Conservation (phyloP, 2,329 filamentous ascomycete species). For the Blastomyces emzantsi region DNA sequence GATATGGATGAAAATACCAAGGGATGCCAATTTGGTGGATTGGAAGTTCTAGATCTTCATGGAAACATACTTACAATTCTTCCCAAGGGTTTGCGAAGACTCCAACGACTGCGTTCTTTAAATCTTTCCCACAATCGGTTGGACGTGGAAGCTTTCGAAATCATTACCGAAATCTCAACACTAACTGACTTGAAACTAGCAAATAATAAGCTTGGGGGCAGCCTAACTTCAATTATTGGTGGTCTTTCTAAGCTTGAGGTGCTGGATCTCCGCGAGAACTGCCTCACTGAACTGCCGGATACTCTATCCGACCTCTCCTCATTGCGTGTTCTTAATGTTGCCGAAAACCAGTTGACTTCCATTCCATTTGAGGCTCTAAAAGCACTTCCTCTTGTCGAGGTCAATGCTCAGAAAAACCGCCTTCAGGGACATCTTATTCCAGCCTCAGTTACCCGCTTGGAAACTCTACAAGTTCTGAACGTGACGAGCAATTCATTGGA, state of each 20-base stretch:
- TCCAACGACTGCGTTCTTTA: slow-evolving; percentile 66
- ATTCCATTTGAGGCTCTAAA: slow-evolving; percentile 63
- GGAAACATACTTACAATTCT: slow-evolving; percentile 67
- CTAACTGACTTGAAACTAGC: slow-evolving; percentile 74
- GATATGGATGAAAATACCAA: slow-evolving; percentile 57
- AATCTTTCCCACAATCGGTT: slow-evolving; percentile 83
- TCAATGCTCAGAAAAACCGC: slow-evolving; percentile 69
- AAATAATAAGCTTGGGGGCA: slow-evolving; percentile 64
- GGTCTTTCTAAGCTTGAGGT: slow-evolving; percentile 62
- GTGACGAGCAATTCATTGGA: slow-evolving; percentile 66
- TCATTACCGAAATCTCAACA: slow-evolving; percentile 62
- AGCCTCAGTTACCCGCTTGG: slow-evolving; percentile 48
- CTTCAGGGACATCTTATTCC: slow-evolving; percentile 64
- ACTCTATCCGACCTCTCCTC: slow-evolving; percentile 57
- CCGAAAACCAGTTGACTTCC: slow-evolving; percentile 64
- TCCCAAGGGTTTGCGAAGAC: slow-evolving; percentile 64
- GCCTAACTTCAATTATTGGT: slow-evolving; percentile 55
- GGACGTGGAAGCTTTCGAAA: slow-evolving; percentile 59
- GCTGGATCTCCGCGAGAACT: slow-evolving; percentile 74
- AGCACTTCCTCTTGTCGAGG: slow-evolving; percentile 60
- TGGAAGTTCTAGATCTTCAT: slow-evolving; percentile 77
- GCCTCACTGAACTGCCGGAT: slow-evolving; percentile 60
- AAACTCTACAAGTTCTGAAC: slow-evolving; percentile 64
- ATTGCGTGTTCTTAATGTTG: slow-evolving; percentile 68
- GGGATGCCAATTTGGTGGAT: slow-evolving; percentile 68